These are phyloP conservation scores for Alternaria conjuncta DNA, from an alignment of 2,329 filamentous ascomycete genomes.

Conservation along the genomic window DNA sequence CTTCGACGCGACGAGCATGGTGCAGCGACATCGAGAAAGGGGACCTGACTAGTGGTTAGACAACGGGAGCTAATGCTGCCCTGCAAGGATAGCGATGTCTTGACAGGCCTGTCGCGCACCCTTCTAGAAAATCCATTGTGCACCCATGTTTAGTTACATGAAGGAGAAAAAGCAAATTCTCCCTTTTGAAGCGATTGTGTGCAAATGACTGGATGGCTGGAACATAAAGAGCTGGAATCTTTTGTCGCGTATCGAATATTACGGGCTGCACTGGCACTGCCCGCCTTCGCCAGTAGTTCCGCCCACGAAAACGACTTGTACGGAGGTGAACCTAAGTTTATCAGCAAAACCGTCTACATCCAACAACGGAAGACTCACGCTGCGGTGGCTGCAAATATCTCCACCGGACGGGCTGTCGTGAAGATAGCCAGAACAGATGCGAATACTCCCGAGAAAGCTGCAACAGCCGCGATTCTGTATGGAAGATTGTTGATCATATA, in stretches of 20 bases:
- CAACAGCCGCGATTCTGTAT: no score
- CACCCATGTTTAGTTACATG: neutral
- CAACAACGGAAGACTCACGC: no score
- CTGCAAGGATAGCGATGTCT: conserved; percentile 1
- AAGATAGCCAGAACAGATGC: no score
- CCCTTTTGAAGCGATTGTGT: neutral
- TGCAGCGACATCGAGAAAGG: conserved; percentile 7
- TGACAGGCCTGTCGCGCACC: neutral
- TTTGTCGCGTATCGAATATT: neutral
- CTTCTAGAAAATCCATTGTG: neutral
- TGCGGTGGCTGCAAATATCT: no score
- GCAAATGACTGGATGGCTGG: neutral
- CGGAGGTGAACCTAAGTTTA: neutral
- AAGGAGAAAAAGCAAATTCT: neutral
- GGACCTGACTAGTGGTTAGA: conserved; percentile 19
- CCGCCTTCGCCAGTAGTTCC: neutral
- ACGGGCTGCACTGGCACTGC: neutral
- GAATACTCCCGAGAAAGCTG: no score
- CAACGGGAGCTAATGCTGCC: conserved; percentile 20
- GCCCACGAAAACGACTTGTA: neutral
- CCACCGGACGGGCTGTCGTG: no score
- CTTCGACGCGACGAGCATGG: conserved; percentile 1
- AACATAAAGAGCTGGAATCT: neutral
- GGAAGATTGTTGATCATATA: no score
- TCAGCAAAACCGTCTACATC: neutral